phyloP scores from a whole-genome alignment of 208 protist species.

The Herpetomonas tarakana region DNA sequence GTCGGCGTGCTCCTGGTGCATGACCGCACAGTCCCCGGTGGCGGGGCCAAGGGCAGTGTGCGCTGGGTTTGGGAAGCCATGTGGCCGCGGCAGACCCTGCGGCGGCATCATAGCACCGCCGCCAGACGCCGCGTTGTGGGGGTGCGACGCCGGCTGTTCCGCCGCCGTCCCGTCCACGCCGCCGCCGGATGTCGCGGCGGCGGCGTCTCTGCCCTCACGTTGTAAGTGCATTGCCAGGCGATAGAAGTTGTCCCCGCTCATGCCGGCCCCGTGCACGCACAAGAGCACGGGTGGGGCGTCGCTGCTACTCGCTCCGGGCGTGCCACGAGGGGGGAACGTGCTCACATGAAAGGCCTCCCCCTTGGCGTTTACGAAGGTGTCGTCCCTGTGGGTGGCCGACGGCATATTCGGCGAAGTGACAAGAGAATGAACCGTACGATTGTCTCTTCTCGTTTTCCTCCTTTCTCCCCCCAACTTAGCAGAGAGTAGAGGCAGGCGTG shows the following conservation, averaged over 20 bases:
- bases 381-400: conserved; percentile 13
- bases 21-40: too few relatives aligned
- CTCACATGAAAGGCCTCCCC: conserved; percentile 53
- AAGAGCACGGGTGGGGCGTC: conserved; percentile 57
- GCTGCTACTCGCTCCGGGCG: conserved; percentile 7
- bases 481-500: too few relatives aligned
- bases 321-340: conserved; percentile 25
- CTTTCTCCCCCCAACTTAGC: too few relatives aligned
- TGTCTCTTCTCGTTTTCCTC: neutral
- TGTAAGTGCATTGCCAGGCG: conserved; percentile 42
- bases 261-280: conserved; percentile 89
- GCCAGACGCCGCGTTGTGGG: neutral
- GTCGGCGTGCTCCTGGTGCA: conserved; percentile 12
- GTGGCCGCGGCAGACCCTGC: too few relatives aligned
- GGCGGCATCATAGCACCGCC: neutral
- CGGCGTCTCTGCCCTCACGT: neutral
- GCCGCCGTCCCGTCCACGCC: neutral
- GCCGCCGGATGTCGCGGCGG: neutral
- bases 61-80: neutral
- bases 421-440: too few relatives aligned
- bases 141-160: neutral
- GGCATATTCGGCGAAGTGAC: neutral
- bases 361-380: conserved; percentile 33
- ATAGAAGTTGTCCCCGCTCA: conserved; percentile 75
- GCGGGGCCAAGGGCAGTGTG: neutral